phyloP scores from a whole-genome alignment of 257 asterid species.

The Sherardia arvensis region DNA sequence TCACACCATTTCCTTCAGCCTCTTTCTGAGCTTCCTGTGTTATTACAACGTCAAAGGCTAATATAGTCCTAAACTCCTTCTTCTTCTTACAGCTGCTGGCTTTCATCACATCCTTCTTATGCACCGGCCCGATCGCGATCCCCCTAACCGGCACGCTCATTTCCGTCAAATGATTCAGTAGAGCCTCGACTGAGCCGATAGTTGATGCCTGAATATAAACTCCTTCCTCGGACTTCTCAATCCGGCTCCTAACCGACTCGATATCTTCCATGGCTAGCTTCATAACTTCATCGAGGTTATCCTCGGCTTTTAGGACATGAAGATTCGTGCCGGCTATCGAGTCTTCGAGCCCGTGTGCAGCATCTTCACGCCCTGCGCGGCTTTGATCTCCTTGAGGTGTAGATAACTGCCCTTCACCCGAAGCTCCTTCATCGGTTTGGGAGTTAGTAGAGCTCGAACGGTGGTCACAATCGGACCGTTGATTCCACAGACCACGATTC shows the following conservation, averaged over 20 bases:
- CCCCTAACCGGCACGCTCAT: slow-evolving; percentile 93
- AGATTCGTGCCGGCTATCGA: slow-evolving; percentile 92
- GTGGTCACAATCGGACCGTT: slow-evolving; percentile 82
- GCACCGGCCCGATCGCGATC: slow-evolving; percentile 87
- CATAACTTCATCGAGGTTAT: slow-evolving; percentile 61
- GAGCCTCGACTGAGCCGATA: slow-evolving; percentile 90
- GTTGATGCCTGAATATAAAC: slow-evolving; percentile 95
- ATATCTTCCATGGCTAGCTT: slow-evolving; percentile 92
- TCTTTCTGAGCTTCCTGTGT: slow-evolving; percentile 85
- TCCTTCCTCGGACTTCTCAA: slow-evolving; percentile 86
- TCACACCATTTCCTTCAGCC: slow-evolving; percentile 81
- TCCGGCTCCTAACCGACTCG: slow-evolving; percentile 81
- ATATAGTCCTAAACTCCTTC: slow-evolving; percentile 76
- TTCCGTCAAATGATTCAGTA: slow-evolving; percentile 81
- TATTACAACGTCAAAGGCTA: slow-evolving; percentile 90
- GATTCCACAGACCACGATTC: slow-evolving; percentile 90
- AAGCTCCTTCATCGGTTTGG: slow-evolving; percentile 99
- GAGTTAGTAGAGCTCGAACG: slow-evolving; percentile 85
- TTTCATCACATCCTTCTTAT: slow-evolving; percentile 91
- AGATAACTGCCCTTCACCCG: slow-evolving; percentile 91
- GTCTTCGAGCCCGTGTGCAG: slow-evolving; percentile 96
- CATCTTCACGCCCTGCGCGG: slow-evolving; percentile 92
- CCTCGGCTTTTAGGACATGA: slow-evolving; percentile 70
- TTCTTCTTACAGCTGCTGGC: slow-evolving; percentile 81
- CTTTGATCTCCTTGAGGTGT: slow-evolving; percentile 91